Percentiles rank a stretch among this genome's conserved stretches.
These are phyloP conservation scores for Ramaria rubella DNA, from an alignment of 768 basidiomycete species.

Conservation along the genomic window DNA sequence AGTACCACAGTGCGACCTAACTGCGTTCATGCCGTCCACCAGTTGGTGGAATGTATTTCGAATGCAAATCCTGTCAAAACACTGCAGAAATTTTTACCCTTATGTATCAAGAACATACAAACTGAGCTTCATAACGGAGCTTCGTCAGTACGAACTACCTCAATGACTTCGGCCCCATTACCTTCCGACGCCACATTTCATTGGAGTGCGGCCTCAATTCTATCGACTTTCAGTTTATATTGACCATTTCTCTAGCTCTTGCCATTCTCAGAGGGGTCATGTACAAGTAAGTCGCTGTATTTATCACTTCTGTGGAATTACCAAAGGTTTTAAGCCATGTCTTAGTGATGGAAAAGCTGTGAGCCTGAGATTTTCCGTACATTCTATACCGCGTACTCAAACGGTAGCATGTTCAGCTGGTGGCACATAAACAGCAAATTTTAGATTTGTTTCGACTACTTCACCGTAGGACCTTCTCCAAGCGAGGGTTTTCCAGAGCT, in stretches of 20 bases:
- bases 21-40: constrained; percentile 80
- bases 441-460: constrained; percentile 55
- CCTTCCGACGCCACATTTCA: constrained; percentile 83
- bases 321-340: constrained; percentile 1
- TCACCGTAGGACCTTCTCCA: constrained; percentile 65
- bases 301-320: background rate
- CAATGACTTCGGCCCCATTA: constrained; percentile 51
- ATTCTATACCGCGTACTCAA: constrained; percentile 1
- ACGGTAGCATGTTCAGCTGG: constrained; percentile 36
- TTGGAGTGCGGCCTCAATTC: constrained; percentile 53
- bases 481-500: constrained; percentile 77
- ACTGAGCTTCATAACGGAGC: constrained; percentile 82
- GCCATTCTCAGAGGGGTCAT: constrained; percentile 75
- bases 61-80: constrained; percentile 75
- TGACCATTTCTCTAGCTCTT: constrained; percentile 40
- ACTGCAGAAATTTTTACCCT: constrained; percentile 68
- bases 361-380: constrained; percentile 16
- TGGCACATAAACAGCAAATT: constrained; percentile 57
- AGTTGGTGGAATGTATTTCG: constrained; percentile 79
- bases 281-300: constrained; percentile 52
- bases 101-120: constrained; percentile 63
- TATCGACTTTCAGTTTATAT: background rate
- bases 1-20: constrained; percentile 77
- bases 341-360: constrained; percentile 52
- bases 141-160: constrained; percentile 65